Conservation (phyloP, 1,284 basidiomycete genomes). For the Ceratorhiza oryzae-sativae region DNA sequence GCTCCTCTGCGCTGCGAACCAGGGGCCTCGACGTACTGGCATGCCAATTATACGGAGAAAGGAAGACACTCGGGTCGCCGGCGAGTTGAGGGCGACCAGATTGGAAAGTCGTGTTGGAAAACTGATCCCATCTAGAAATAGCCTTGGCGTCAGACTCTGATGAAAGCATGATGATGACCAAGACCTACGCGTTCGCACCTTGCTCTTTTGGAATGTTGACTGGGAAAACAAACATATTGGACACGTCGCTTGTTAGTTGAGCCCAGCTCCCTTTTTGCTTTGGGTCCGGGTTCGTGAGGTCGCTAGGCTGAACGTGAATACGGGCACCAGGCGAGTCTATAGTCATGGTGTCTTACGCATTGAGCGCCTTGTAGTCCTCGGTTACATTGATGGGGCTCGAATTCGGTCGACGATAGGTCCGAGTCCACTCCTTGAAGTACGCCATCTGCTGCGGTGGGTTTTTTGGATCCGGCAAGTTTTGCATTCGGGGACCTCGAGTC, state of each 20-base stretch:
- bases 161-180: too few relatives aligned
- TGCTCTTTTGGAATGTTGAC: not conserved
- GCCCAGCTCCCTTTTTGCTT: constrained; percentile 9
- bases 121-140: constrained; percentile 38
- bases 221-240: constrained; percentile 20
- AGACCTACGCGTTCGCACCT: constrained; percentile 6
- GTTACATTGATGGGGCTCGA: not conserved
- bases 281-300: not conserved
- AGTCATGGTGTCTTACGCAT: too few relatives aligned
- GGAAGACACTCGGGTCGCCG: not conserved
- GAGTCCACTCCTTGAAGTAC: constrained; percentile 33
- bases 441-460: not conserved
- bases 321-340: too few relatives aligned
- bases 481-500: constrained; percentile 18
- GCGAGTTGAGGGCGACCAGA: constrained; percentile 2
- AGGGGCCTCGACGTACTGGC: not conserved
- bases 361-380: constrained; percentile 15
- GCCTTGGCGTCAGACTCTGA: not conserved
- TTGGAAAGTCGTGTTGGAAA: constrained; percentile 39
- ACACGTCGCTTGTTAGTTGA: constrained; percentile 24
- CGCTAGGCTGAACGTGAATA: not conserved
- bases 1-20: too few relatives aligned
- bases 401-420: constrained; percentile 39
- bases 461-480: not conserved
- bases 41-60: constrained; percentile 4